Evolutionary conservation across 768 basidiomycete genomes (phyloP).

Genomic region (Tephrocybe sp.): DNA sequence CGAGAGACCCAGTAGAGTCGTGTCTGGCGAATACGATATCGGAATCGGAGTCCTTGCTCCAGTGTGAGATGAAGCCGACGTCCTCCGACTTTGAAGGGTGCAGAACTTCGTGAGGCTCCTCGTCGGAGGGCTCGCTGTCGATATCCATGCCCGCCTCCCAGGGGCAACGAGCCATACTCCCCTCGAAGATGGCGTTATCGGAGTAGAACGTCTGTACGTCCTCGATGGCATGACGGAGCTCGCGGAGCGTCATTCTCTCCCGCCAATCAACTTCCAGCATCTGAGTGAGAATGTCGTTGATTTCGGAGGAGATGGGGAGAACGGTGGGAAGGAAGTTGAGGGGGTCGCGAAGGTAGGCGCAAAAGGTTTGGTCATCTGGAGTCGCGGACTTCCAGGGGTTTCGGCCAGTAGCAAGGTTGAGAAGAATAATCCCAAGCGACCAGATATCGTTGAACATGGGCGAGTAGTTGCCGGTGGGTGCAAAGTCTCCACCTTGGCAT

Average conservation of each 20-base stretch:
- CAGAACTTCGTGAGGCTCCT: conserved; percentile 37
- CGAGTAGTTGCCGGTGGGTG: conserved; percentile 71
- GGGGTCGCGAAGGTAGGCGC: conserved; percentile 81
- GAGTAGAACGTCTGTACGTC: conserved; percentile 69
- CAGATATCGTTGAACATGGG: conserved; percentile 93
- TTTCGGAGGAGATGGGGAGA: conserved; percentile 76
- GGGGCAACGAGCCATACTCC: conserved; percentile 75
- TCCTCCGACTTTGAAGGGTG: conserved; percentile 36
- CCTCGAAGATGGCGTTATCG: conserved; percentile 76
- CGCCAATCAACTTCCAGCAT: conserved; percentile 76
- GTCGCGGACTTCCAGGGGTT: conserved; percentile 98
- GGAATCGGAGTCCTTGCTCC: conserved; percentile 59
- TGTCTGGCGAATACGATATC: conserved; percentile 46
- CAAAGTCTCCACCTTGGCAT: conserved; percentile 80
- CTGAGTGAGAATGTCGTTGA: conserved; percentile 72
- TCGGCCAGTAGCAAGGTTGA: conserved; percentile 92
- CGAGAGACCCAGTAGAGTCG: conserved; percentile 22
- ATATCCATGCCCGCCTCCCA: conserved; percentile 79
- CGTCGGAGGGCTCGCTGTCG: conserved; percentile 56
- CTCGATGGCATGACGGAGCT: conserved; percentile 59
- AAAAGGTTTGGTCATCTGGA: conserved; percentile 83
- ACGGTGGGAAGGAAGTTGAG: conserved; percentile 77
- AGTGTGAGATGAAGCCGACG: conserved; percentile 46
- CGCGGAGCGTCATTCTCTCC: conserved; percentile 49
- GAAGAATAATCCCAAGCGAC: conserved; percentile 94